phyloP scores from a whole-genome alignment of 495 filamentous ascomycete genomes.

The Xylaria nigripes region DNA sequence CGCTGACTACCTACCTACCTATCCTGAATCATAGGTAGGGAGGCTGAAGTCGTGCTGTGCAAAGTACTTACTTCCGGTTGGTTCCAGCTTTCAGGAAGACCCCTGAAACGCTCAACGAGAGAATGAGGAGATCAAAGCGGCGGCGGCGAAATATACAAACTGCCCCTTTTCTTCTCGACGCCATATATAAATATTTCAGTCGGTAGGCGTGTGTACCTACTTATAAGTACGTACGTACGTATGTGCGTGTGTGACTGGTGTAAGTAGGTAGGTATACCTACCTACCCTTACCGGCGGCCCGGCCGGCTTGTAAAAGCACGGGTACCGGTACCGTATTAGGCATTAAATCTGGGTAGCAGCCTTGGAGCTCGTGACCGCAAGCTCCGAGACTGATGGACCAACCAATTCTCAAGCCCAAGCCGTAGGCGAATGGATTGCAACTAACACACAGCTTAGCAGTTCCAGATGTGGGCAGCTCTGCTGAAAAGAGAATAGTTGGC shows the following conservation, averaged over 20 bases:
- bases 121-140: background rate
- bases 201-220: background rate
- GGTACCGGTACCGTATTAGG: background rate
- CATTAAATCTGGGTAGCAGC: too few relatives aligned
- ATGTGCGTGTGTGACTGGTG: background rate
- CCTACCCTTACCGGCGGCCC: too few relatives aligned
- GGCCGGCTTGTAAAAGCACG: slow-evolving; percentile 2
- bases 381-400: slow-evolving; percentile 2
- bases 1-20: background rate
- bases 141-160: background rate
- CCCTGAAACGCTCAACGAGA: background rate
- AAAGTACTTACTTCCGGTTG: background rate
- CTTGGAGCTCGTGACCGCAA: slow-evolving; percentile 5
- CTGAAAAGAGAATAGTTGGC: slow-evolving; percentile 3
- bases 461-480: slow-evolving; percentile 1
- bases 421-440: background rate
- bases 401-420: background rate
- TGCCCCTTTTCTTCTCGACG: background rate
- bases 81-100: background rate
- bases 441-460: too few relatives aligned
- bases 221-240: background rate
- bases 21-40: background rate
- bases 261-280: too few relatives aligned
- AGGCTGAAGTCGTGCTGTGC: background rate
- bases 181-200: too few relatives aligned